Evolutionary conservation across 2,329 filamentous ascomycete species (phyloP).

Genomic region (Phialophora expanda): DNA sequence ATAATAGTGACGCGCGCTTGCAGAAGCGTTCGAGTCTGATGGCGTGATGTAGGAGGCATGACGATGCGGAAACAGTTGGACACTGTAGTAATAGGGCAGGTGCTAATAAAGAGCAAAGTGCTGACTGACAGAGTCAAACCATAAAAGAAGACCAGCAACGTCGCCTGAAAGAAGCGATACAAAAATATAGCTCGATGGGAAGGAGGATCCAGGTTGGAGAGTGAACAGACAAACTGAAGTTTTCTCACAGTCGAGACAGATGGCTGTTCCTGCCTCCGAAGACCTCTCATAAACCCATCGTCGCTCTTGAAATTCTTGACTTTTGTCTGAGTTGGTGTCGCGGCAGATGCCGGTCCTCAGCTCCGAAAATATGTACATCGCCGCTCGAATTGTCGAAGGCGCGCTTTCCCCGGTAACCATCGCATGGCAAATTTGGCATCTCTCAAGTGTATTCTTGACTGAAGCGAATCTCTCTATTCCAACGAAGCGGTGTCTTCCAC

Average conservation of each 20-base stretch:
- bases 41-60: constrained; percentile 12
- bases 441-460: constrained; percentile 28
- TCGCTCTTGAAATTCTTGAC: background rate
- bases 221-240: background rate
- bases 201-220: background rate
- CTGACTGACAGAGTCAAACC: background rate
- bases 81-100: background rate
- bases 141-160: background rate
- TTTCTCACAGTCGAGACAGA: background rate
- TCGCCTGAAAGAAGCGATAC: background rate
- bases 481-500: constrained; percentile 70
- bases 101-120: background rate
- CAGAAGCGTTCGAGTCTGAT: background rate
- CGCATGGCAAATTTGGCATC: constrained; percentile 15
- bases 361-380: constrained; percentile 25
- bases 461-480: constrained; percentile 57
- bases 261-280: constrained; percentile 4
- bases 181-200: constrained; percentile 8
- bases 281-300: constrained; percentile 1
- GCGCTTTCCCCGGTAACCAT: background rate
- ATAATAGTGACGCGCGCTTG: background rate
- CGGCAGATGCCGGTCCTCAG: background rate
- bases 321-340: background rate
- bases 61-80: background rate
- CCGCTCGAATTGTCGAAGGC: constrained; percentile 10